Evolutionary conservation across 805 yeast species (phyloP).

Genomic region (Yarrowia sp.): DNA sequence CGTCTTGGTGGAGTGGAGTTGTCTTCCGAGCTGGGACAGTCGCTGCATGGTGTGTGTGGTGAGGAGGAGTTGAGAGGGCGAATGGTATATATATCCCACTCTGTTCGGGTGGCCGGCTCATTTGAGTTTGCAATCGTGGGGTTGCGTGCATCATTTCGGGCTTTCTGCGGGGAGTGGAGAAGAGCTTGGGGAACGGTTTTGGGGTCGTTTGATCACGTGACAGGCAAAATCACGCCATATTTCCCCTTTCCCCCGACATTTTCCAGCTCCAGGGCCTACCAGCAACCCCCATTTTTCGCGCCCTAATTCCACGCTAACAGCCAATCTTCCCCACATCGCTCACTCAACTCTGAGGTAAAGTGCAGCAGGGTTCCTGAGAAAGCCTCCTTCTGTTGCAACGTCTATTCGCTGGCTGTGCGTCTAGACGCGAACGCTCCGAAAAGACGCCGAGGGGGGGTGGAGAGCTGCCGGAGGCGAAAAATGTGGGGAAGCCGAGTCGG

Average conservation of each 20-base stretch:
- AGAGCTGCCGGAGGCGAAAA: neutral
- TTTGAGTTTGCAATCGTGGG: constrained; percentile 18
- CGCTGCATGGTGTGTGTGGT: constrained; percentile 16
- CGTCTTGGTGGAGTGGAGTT: constrained; percentile 14
- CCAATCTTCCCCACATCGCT: neutral
- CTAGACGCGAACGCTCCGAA: neutral
- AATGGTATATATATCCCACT: neutral
- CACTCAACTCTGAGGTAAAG: neutral
- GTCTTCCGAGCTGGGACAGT: constrained; percentile 21
- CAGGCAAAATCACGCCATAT: too few relatives aligned
- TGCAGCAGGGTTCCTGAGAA: too few relatives aligned
- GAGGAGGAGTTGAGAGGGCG: neutral
- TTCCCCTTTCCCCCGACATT: too few relatives aligned
- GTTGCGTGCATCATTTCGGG: constrained; percentile 11
- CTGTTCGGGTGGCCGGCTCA: constrained; percentile 16
- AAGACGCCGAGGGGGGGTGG: neutral
- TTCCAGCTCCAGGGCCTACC: too few relatives aligned
- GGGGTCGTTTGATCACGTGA: neutral
- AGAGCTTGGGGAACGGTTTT: too few relatives aligned
- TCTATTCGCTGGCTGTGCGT: too few relatives aligned
- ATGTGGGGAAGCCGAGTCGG: too few relatives aligned
- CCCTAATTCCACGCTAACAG: too few relatives aligned
- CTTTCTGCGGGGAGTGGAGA: neutral
- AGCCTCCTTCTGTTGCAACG: too few relatives aligned
- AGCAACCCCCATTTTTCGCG: too few relatives aligned